Evolutionary conservation across 495 filamentous ascomycete genomes (phyloP), one percentile per base, ranked within the genome.

Genomic region (Xylaria castorea): DNA sequence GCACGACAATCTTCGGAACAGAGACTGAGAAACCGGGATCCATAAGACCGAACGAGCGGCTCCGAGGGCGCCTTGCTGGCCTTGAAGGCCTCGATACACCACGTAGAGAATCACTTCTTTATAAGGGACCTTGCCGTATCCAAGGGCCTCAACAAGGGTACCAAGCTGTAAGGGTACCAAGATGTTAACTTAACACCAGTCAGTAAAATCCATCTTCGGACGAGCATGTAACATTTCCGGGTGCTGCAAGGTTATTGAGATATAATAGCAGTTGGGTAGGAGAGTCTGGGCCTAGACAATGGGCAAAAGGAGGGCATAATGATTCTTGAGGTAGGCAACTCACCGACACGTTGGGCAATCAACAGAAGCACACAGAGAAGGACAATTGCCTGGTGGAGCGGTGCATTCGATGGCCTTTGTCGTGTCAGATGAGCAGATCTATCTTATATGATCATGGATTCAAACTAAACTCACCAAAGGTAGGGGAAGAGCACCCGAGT

Each of bases 21-120:
- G 94, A 78, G 94, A 94, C 76, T 96, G 93, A 57, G 91, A 87
- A 72, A 96, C 90, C 0, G 93, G 93, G 57, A 96, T 93, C 93
- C 93, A 95, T 20, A 95, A 80, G 12, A 87, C 86, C 20, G 91
- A 89, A 62, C 93, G 88, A 22, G 90, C 66, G 30, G 92, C 92
- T 14, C 91, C 91, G 61, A 95, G 86, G n/a, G 94, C 81, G 16
- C 93, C 93, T 76, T 91, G 91, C 32, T 85, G 86, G 12, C 93
- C 93, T 80, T 95, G 93, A 48, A 94, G 84, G 79, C 93, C 89
- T 25, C 91, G 87, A 75, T 87, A 92, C 25, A 89, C 71, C 66
- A 94, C 91, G 75, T 93, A 94, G n/a, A 94, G 71, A 58, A 87
- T 86, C 70, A 96, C 94, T 20, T 81, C 77, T 62, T 77, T 75